Conservation (phyloP, 2,329 filamentous ascomycete species). For the Herpomyces periplanetae region DNA sequence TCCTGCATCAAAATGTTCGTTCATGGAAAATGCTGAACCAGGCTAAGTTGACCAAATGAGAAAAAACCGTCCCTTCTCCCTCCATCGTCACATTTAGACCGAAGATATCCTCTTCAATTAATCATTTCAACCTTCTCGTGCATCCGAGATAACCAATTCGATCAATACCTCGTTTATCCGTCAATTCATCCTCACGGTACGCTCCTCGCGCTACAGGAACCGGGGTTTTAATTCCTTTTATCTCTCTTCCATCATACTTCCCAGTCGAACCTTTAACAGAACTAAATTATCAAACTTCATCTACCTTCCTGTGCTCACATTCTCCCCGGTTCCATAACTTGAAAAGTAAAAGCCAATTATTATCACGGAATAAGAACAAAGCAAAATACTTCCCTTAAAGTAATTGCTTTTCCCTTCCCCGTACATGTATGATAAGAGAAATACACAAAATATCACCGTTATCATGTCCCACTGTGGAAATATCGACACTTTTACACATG, state of each 20-base stretch:
- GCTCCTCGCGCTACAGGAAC: no score
- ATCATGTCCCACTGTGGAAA: constrained; percentile 99
- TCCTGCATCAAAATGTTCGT: no score
- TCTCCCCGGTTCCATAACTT: no score
- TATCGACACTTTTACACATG: constrained; percentile 18
- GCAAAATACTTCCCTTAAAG: constrained; percentile 86
- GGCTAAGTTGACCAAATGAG: no score
- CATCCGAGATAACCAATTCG: constrained; percentile 9
- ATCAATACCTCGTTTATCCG: no score
- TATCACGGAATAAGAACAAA: constrained; percentile 71
- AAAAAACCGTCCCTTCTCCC: not conserved
- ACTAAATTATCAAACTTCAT: no score
- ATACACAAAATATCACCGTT: constrained; percentile 74
- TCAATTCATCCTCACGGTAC: no score
- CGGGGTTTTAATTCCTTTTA: no score
- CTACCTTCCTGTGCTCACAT: no score
- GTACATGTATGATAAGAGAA: constrained; percentile 85
- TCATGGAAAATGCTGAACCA: no score
- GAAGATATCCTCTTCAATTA: not conserved
- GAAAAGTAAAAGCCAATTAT: constrained; percentile 69
- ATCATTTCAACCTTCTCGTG: not conserved
- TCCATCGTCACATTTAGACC: not conserved
- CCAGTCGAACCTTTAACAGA: no score
- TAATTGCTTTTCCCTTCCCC: constrained; percentile 98
- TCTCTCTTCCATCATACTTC: no score